A percentile compares a stretch with the other conserved stretches of the same genome.
Conservation (phyloP, 2,329 filamentous ascomycete genomes). For the Tricladium varicosporioides region DNA sequence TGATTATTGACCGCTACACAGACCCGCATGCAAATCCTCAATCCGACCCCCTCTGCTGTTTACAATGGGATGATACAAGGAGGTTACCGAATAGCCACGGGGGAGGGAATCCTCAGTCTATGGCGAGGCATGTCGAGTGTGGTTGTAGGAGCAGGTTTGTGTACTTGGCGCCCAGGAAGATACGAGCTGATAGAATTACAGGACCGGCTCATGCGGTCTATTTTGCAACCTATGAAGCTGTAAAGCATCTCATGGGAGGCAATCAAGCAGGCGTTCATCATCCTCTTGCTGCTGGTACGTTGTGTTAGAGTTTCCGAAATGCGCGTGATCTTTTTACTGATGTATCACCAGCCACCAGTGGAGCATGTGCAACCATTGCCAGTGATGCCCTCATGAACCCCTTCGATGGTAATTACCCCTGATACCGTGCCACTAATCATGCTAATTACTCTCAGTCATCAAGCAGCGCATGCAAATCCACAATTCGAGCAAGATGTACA, state of each 20-base stretch:
- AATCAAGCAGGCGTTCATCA: conserved; percentile 87
- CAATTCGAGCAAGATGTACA: conserved; percentile 83
- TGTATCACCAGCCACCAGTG: conserved; percentile 70
- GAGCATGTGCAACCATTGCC: conserved; percentile 91
- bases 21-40: conserved; percentile 98
- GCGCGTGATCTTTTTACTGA: conserved; percentile 34
- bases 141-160: conserved; percentile 85
- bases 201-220: conserved; percentile 97
- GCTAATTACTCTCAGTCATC: conserved; percentile 64
- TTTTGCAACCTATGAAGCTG: conserved; percentile 95
- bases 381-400: conserved; percentile 99
- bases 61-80: conserved; percentile 91
- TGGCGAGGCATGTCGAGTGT: conserved; percentile 98
- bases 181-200: conserved; percentile 40
- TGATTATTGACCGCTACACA: conserved; percentile 39
- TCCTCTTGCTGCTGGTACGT: conserved; percentile 83
- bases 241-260: conserved; percentile 94
- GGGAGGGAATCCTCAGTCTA: conserved; percentile 85
- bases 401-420: conserved; percentile 72
- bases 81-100: conserved; percentile 85
- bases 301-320: conserved; percentile 1
- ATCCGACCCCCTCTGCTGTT: conserved; percentile 74
- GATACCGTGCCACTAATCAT: background rate
- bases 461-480: conserved; percentile 99
- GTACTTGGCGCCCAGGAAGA: conserved; percentile 4